Conservation (phyloP, 768 basidiomycete genomes). For the Russula dissimulans region DNA sequence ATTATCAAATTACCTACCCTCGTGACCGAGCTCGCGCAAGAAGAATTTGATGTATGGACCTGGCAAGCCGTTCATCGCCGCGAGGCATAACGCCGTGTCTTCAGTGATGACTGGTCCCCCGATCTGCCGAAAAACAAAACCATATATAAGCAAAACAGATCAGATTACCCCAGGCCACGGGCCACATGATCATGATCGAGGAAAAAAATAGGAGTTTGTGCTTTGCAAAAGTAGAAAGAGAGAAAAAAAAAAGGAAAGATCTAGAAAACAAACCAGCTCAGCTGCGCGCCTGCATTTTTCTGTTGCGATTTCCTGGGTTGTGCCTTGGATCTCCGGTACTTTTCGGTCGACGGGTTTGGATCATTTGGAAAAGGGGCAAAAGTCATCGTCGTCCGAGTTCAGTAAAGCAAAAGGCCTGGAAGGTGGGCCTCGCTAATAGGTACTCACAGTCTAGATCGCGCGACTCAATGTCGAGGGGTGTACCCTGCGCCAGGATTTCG, state of each 20-base stretch:
- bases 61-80: conserved; percentile 82
- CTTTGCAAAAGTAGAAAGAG: background rate
- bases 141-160: too few species aligned
- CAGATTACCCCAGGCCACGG: too few species aligned
- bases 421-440: too few species aligned
- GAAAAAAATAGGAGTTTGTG: background rate
- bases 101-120: conserved; percentile 65
- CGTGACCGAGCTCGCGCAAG: conserved; percentile 70
- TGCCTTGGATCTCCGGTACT: conserved; percentile 95
- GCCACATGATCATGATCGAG: background rate
- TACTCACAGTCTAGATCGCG: conserved; percentile 64
- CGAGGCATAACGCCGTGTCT: conserved; percentile 91
- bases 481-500: conserved; percentile 62
- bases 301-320: conserved; percentile 78
- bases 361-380: too few species aligned
- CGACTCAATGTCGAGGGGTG: conserved; percentile 70
- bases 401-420: too few species aligned
- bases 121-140: conserved; percentile 25
- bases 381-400: too few species aligned
- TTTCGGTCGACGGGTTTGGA: background rate
- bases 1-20: conserved; percentile 39
- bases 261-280: conserved; percentile 44
- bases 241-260: too few species aligned
- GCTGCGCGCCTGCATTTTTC: conserved; percentile 85
- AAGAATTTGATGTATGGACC: conserved; percentile 98